These are phyloP conservation scores for Neurospora sp. DNA, from an alignment of 495 filamentous ascomycete genomes.

Conservation along the genomic window DNA sequence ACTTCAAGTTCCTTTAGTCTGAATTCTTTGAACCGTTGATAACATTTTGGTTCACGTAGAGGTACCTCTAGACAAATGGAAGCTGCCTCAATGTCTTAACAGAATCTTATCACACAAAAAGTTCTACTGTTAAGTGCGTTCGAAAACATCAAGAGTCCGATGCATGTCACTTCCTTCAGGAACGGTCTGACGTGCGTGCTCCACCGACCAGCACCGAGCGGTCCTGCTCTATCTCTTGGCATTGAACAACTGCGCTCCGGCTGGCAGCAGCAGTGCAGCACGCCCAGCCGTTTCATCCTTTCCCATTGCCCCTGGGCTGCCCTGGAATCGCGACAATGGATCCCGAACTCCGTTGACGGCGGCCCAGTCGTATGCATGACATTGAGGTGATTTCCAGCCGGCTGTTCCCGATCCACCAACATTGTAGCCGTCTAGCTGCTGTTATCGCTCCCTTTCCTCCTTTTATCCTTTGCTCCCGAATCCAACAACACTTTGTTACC, in stretches of 20 bases:
- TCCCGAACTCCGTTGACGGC: neutral
- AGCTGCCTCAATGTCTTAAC: neutral
- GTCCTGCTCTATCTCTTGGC: neutral
- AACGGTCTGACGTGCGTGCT: neutral
- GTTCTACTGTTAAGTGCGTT: neutral
- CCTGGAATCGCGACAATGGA: neutral
- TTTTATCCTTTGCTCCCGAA: neutral
- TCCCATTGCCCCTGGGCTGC: neutral
- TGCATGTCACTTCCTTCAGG: neutral
- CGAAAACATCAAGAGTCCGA: neutral
- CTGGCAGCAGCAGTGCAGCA: neutral
- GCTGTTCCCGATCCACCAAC: neutral
- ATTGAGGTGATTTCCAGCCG: neutral
- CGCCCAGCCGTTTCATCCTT: neutral
- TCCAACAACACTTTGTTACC: neutral
- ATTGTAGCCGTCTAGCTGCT: neutral
- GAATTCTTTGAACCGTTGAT: neutral
- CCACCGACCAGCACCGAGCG: neutral
- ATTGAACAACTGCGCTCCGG: neutral
- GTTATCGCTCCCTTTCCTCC: neutral
- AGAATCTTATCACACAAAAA: neutral
- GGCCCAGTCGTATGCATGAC: neutral
- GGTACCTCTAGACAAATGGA: neutral
- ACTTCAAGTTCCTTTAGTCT: neutral
- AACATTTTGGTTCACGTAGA: neutral